Evolutionary conservation across 1,139 yeast genomes (phyloP).

Genomic region (Debaryomyces nepalensis): DNA sequence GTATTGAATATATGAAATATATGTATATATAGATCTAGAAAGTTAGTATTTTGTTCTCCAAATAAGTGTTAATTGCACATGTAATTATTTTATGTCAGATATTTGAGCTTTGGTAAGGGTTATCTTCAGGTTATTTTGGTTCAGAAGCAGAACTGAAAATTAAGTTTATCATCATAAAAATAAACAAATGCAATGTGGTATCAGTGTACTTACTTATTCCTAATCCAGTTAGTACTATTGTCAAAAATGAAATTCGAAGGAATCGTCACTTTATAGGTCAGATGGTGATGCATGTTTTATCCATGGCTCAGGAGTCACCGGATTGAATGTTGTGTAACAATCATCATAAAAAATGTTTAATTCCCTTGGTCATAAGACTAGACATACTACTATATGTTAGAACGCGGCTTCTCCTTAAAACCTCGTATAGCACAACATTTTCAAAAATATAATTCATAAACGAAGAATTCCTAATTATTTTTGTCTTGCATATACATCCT

Average conservation of each 20-base stretch:
- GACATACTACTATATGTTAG: conserved; percentile 8
- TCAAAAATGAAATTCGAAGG: not conserved
- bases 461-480: conserved; percentile 65
- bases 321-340: conserved; percentile 47
- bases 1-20: conserved; percentile 6
- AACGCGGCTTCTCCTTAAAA: not conserved
- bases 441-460: conserved; percentile 47
- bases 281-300: conserved; percentile 92
- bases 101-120: conserved; percentile 48
- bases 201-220: conserved; percentile 6
- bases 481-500: conserved; percentile 65
- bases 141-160: conserved; percentile 92
- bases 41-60: conserved; percentile 10
- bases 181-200: not conserved
- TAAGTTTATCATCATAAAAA: conserved; percentile 61
- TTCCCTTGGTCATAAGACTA: not conserved
- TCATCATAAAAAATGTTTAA: conserved; percentile 37
- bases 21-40: conserved; percentile 8
- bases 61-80: not conserved
- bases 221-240: conserved; percentile 10
- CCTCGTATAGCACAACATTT: conserved; percentile 1
- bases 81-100: conserved; percentile 13
- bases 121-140: conserved; percentile 70
- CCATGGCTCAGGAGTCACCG: conserved; percentile 73
- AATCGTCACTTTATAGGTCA: conserved; percentile 41